Conservation (phyloP, 164 flowering plant species). For the Annona squamosa region DNA sequence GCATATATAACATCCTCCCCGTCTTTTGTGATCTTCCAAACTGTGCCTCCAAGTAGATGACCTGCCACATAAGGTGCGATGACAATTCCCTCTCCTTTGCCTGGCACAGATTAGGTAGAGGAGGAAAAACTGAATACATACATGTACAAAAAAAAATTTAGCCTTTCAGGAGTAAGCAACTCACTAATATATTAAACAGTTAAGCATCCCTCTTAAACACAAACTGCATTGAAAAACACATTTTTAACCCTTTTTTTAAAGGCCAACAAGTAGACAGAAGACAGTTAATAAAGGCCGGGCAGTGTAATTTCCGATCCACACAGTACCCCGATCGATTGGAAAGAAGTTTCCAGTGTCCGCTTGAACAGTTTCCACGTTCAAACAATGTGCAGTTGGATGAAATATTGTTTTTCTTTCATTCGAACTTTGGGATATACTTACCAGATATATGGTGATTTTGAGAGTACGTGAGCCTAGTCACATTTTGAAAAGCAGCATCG, state of each 20-base stretch:
- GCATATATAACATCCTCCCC: constrained; percentile 98
- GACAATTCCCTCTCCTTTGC: constrained; percentile 95
- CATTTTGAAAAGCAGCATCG: constrained; percentile 84
- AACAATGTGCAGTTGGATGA: not conserved
- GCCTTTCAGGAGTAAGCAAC: no score
- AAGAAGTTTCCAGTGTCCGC: not conserved
- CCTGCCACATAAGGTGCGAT: constrained; percentile 97
- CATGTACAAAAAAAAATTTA: no score
- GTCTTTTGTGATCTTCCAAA: constrained; percentile 95
- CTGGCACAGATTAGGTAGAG: constrained; percentile 20
- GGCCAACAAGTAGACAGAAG: not conserved
- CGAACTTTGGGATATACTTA: not conserved
- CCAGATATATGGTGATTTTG: constrained; percentile 59
- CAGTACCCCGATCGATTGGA: not conserved
- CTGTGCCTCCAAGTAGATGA: constrained; percentile 90
- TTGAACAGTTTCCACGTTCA: not conserved
- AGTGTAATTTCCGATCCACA: not conserved
- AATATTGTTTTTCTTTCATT: no score
- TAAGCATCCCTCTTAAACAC: no score
- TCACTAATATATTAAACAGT: no score
- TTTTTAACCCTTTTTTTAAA: not conserved
- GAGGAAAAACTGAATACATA: no score
- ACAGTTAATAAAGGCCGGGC: not conserved
- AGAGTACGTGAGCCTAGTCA: constrained; percentile 75
- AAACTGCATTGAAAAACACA: no score